A percentile compares a stretch with the other conserved stretches of the same genome.
phyloP scores from a whole-genome alignment of 2,329 filamentous ascomycete genomes.

The Exophiala sp. region DNA sequence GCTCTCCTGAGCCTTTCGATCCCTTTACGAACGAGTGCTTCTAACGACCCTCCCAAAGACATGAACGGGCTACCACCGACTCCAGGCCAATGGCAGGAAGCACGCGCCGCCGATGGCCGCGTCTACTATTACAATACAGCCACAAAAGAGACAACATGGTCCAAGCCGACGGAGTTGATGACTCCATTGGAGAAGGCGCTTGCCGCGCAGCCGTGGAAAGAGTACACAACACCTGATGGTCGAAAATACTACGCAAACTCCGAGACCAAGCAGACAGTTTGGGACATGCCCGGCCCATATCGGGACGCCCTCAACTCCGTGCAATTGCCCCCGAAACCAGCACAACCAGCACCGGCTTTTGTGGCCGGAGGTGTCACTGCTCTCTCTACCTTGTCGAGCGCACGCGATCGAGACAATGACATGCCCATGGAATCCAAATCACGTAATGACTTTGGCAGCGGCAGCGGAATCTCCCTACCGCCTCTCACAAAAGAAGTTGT shows the following conservation, averaged over 20 bases:
- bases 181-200: conserved; percentile 73
- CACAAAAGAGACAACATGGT: conserved; percentile 89
- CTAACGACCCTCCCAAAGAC: conserved; percentile 18
- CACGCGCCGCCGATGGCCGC: conserved; percentile 72
- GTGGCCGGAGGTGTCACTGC: conserved; percentile 52
- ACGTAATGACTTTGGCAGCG: conserved; percentile 39
- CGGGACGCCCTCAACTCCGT: conserved; percentile 64
- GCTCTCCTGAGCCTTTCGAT: background rate
- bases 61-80: conserved; percentile 57
- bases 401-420: conserved; percentile 46
- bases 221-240: conserved; percentile 80
- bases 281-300: conserved; percentile 85
- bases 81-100: conserved; percentile 68
- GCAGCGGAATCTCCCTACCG: conserved; percentile 38
- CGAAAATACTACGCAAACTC: conserved; percentile 94
- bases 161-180: conserved; percentile 87
- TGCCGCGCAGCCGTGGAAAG: conserved; percentile 81
- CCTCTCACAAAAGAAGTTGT: conserved; percentile 48
- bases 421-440: conserved; percentile 44
- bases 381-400: conserved; percentile 35
- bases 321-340: conserved; percentile 39
- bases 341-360: conserved; percentile 49
- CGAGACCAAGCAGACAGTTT: conserved; percentile 84
- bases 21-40: background rate
- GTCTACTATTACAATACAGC: conserved; percentile 84